Percentiles rank a stretch among this genome's conserved stretches.
Conservation (phyloP, 805 yeast genomes). For the Candida ficus region DNA sequence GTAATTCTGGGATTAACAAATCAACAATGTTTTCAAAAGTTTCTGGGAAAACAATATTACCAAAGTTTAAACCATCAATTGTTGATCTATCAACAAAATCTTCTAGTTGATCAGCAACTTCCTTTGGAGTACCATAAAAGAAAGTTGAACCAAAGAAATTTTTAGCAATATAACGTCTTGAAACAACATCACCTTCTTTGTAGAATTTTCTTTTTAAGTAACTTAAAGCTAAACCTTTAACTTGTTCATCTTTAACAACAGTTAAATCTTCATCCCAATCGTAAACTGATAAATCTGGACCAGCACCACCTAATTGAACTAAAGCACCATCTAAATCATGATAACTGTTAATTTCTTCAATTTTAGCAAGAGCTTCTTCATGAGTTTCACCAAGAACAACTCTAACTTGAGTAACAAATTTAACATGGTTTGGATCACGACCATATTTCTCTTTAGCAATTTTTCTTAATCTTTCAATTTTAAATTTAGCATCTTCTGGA, state of each 20-base stretch:
- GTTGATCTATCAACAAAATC: conserved; percentile 35
- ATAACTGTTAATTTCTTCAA: conserved; percentile 28
- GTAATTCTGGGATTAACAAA: conserved; percentile 33
- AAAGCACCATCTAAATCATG: conserved; percentile 38
- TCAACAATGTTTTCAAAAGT: conserved; percentile 36
- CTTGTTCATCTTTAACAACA: conserved; percentile 28
- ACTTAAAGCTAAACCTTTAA: conserved; percentile 15
- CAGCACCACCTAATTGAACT: conserved; percentile 43
- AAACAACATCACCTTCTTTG: conserved; percentile 20
- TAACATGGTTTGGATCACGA: conserved; percentile 35
- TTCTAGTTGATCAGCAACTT: conserved; percentile 38
- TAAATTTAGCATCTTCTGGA: conserved; percentile 27
- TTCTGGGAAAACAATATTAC: conserved; percentile 34
- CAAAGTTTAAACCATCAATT: conserved; percentile 39
- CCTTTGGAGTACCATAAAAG: conserved; percentile 29
- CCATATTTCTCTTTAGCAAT: conserved; percentile 33
- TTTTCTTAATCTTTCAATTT: conserved; percentile 29
- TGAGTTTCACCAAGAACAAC: conserved; percentile 36
- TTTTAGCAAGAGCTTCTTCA: conserved; percentile 37
- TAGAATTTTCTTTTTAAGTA: conserved; percentile 19
- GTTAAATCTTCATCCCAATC: conserved; percentile 40
- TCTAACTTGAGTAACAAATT: conserved; percentile 34
- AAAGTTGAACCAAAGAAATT: conserved; percentile 19
- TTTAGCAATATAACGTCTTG: conserved; percentile 27
- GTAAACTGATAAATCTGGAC: conserved; percentile 36